Base-by-base conservation (phyloP, 306 rosid species). In the Sphenostylis stenocarpa region DNA sequence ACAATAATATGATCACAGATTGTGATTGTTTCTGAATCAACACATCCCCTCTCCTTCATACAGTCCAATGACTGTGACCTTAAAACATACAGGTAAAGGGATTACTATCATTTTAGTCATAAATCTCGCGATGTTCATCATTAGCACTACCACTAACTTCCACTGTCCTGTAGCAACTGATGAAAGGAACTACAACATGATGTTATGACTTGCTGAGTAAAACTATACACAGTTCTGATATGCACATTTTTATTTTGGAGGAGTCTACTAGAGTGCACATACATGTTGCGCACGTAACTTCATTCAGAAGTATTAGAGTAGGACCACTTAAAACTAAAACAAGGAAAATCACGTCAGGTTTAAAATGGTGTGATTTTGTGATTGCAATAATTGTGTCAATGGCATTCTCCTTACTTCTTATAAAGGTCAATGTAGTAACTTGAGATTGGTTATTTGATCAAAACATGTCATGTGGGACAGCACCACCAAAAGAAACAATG, bases 371-470 rank as follows among this genome's bases (percentile, higher is more conserved):
- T 21, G 64, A 71, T 20, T 34, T 53, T 39, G 77, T 72, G 41
- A 56, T 72, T 72, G 34, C 53, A 56, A 72, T 72, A 39, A 56
- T 72, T 72, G 77, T 24, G 41, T 56, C 67, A 24, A 20, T 72
- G 17, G 29, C 67, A 72, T 72, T 24, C 26, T 56, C 41, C 56
- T 72, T 72, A 38, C 67, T 71, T 71, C 2, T 53, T 36, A 36
- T 71, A 38, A 55, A 53, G 51, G 67, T 24, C 55, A 19, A 45
- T 29, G 48, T 20, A 47, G 67, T 29, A 60, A 44, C 34, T 61
- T 45, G 70, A 61, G 70, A 24, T 44, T 47, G 48, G 49, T 45
- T 47, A 45, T 39, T 75, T 45, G 61, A 47, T 61, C 51, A 47
- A 75, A 62, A 23, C 63, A 64, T 62, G 39, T 19, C 79, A 45